phyloP scores from a whole-genome alignment of 257 asterid species.

The Solanum lignicaule region DNA sequence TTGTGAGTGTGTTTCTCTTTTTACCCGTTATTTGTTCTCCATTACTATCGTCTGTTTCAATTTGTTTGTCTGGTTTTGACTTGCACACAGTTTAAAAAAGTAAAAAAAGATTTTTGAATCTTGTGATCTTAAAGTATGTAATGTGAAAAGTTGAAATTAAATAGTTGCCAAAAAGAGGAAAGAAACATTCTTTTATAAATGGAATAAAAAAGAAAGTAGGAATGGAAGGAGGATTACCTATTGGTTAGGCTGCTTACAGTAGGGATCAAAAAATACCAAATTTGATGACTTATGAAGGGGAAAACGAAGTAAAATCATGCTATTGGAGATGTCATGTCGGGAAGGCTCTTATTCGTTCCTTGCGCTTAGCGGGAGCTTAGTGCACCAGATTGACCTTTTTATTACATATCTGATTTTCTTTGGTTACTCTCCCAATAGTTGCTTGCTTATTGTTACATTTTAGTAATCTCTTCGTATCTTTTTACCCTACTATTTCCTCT shows the following conservation, averaged over 20 bases:
- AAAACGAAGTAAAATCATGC: not conserved
- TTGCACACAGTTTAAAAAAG: fast-evolving
- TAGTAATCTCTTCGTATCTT: not conserved
- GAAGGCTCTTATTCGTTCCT: not conserved
- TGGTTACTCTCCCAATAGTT: not conserved
- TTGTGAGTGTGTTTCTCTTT: constrained; percentile 30
- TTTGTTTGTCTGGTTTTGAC: not conserved
- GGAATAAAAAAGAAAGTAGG: not conserved
- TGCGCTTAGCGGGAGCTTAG: not conserved
- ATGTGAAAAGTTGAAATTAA: too few relatives aligned
- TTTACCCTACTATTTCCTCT: not conserved
- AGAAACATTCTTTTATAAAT: not conserved
- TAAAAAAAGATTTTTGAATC: not conserved
- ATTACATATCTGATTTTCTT: not conserved
- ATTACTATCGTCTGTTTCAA: not conserved
- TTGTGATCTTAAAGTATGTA: too few relatives aligned
- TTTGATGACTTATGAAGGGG: not conserved
- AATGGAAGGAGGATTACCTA: not conserved
- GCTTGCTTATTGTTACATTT: not conserved
- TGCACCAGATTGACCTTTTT: not conserved
- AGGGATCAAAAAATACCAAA: not conserved
- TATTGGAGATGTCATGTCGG: not conserved
- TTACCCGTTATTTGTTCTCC: not conserved
- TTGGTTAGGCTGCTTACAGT: not conserved
- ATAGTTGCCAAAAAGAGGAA: not conserved